A percentile compares a stretch with the other conserved stretches of the same genome.
Evolutionary conservation across 441 rosid species (phyloP).

Genomic region (Populus hybrid): DNA sequence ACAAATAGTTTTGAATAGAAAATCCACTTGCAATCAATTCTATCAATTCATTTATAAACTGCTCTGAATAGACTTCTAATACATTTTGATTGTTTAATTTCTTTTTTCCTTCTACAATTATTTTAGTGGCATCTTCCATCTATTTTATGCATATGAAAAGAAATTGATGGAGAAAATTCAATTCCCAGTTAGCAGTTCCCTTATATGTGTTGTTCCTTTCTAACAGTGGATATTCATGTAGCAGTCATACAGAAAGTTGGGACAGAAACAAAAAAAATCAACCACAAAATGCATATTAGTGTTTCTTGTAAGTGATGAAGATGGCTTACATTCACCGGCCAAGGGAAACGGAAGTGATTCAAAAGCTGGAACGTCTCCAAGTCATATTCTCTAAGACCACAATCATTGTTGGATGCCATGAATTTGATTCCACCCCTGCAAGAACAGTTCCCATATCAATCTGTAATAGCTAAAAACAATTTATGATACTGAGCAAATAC

Average conservation of each 20-base stretch:
- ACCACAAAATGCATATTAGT: neutral
- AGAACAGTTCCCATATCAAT: neutral
- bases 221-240: neutral
- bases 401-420: conserved; percentile 88
- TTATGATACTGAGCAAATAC: neutral
- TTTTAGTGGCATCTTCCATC: neutral
- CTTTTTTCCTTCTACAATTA: neutral
- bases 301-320: neutral
- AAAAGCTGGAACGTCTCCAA: conserved; percentile 77
- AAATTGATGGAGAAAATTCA: neutral
- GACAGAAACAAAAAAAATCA: neutral
- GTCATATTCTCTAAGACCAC: conserved; percentile 78
- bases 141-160: neutral
- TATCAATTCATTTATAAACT: neutral
- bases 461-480: neutral
- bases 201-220: neutral
- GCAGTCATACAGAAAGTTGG: neutral
- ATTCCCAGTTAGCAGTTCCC: neutral
- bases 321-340: conserved; percentile 90
- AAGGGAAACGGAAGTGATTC: conserved; percentile 61
- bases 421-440: conserved; percentile 77
- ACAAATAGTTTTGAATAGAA: neutral
- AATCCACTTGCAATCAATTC: neutral
- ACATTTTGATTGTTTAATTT: neutral
- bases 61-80: neutral